These are phyloP conservation scores for Lepidium africanum DNA, from an alignment of 345 rosid species.

Conservation along the genomic window DNA sequence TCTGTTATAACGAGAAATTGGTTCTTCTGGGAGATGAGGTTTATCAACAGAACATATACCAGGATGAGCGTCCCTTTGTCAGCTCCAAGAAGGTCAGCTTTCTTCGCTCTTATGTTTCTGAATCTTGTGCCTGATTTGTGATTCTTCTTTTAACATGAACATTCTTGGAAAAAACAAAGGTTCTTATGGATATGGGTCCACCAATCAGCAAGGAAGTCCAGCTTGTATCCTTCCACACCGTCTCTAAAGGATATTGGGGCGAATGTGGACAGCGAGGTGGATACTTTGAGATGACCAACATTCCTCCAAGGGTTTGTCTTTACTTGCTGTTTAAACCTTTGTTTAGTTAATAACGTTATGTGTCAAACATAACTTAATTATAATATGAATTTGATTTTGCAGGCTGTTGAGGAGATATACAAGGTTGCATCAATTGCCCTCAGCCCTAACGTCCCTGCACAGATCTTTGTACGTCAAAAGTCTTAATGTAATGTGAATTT, in stretches of 20 bases:
- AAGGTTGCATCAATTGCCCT: conserved; percentile 87
- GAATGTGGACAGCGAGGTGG: conserved; percentile 99
- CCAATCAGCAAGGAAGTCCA: conserved; percentile 81
- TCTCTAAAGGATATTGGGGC: conserved; percentile 99
- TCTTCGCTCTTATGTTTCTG: background rate
- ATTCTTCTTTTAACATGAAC: background rate
- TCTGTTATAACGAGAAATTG: conserved; percentile 70
- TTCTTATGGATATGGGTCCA: conserved; percentile 83
- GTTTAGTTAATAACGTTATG: background rate
- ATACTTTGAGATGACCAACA: conserved; percentile 97
- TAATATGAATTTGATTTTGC: conserved; percentile 21
- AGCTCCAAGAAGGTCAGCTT: conserved; percentile 73
- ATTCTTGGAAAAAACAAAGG: conserved; percentile 30
- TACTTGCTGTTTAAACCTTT: background rate
- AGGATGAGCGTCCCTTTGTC: conserved; percentile 90
- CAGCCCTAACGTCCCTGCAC: conserved; percentile 97
- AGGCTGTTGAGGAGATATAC: conserved; percentile 96
- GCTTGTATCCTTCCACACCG: conserved; percentile 93
- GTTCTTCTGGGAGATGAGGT: conserved; percentile 96
- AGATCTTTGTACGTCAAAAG: conserved; percentile 74
- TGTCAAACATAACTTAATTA: background rate
- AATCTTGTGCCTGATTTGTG: background rate
- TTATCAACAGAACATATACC: conserved; percentile 96
- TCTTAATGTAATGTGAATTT: background rate
- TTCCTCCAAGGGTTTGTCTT: conserved; percentile 71